A percentile compares a stretch with the other conserved stretches of the same genome.
phyloP scores from a whole-genome alignment of 306 rosid species.

The Sicyos baderoa region DNA sequence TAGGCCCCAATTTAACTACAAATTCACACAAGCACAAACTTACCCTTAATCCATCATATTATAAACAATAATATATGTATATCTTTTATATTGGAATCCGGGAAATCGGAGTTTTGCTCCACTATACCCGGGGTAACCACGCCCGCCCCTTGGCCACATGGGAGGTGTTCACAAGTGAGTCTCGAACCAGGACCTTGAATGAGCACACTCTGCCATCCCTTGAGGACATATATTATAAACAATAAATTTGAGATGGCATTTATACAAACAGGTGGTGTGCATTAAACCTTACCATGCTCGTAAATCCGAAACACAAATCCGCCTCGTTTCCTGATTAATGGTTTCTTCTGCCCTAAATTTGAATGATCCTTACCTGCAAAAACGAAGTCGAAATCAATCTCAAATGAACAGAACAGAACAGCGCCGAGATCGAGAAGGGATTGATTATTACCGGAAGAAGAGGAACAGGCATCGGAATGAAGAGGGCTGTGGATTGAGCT shows the following conservation, averaged over 20 bases:
- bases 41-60: background rate
- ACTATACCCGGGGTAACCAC: too few species aligned
- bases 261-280: background rate
- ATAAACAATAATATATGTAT: background rate
- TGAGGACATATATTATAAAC: too few species aligned
- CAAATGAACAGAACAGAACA: background rate
- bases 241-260: constrained; percentile 4
- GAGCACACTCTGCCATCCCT: too few species aligned
- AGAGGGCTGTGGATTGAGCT: constrained; percentile 6
- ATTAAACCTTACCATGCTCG: constrained; percentile 53
- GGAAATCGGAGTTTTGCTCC: too few species aligned
- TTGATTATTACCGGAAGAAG: constrained; percentile 23
- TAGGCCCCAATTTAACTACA: constrained; percentile 64
- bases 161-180: too few species aligned
- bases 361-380: background rate
- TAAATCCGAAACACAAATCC: constrained; percentile 42
- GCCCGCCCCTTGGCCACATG: too few species aligned
- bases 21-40: background rate
- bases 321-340: constrained; percentile 23
- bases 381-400: background rate
- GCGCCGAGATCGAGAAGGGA: constrained; percentile 13
- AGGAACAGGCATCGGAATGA: constrained; percentile 17
- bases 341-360: constrained; percentile 5
- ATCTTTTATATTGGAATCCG: too few species aligned
- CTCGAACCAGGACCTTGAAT: too few species aligned